Percentiles rank a stretch among this genome's conserved stretches.
These are phyloP conservation scores for Aurifilum marmelostoma DNA, from an alignment of 2,329 filamentous ascomycete genomes.

Conservation along the genomic window DNA sequence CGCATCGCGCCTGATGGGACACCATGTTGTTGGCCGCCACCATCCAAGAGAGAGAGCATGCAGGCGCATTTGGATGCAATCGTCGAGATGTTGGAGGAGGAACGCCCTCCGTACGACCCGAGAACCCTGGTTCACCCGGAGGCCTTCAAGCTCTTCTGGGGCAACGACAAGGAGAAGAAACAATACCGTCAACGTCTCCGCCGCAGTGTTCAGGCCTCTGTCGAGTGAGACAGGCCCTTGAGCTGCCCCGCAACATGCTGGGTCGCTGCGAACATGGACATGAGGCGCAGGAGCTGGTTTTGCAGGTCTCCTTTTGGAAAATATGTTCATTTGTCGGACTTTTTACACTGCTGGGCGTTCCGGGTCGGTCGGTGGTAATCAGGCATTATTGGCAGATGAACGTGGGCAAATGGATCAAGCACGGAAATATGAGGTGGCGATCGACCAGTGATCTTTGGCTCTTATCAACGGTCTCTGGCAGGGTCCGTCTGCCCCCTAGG, in stretches of 20 bases:
- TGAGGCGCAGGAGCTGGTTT: neutral
- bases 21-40: constrained; percentile 76
- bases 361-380: constrained; percentile 9
- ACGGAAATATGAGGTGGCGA: constrained; percentile 12
- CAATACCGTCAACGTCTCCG: constrained; percentile 81
- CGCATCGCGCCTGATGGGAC: constrained; percentile 80
- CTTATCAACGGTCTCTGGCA: constrained; percentile 3
- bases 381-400: constrained; percentile 21
- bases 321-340: constrained; percentile 12
- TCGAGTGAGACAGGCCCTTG: constrained; percentile 53
- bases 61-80: constrained; percentile 83
- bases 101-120: constrained; percentile 86
- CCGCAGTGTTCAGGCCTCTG: constrained; percentile 72
- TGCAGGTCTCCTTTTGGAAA: constrained; percentile 11
- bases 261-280: neutral
- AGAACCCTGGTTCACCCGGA: constrained; percentile 85
- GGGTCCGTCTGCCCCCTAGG: neutral
- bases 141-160: constrained; percentile 87
- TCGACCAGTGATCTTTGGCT: neutral
- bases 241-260: neutral
- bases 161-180: constrained; percentile 75
- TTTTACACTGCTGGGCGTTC: constrained; percentile 18
- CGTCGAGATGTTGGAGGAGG: constrained; percentile 81
- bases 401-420: constrained; percentile 20
- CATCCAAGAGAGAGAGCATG: constrained; percentile 70